phyloP scores from a whole-genome alignment of 2,329 filamentous ascomycete genomes.

The Fusarium beomiforme region DNA sequence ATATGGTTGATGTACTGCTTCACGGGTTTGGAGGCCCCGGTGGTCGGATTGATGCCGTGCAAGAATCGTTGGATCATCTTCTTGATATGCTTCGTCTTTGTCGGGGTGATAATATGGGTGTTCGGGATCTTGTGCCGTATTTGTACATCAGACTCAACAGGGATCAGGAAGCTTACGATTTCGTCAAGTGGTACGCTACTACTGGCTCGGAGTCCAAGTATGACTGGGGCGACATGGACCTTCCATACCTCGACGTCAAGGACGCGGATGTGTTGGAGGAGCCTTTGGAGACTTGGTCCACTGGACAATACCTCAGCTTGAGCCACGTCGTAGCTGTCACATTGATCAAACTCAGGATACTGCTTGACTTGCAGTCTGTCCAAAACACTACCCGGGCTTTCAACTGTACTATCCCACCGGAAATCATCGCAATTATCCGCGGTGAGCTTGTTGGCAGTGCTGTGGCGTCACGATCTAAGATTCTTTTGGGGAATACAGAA shows the following conservation, averaged over 20 bases:
- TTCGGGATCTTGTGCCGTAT: slow-evolving; percentile 53
- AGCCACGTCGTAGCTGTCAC: slow-evolving; percentile 21
- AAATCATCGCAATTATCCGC: slow-evolving; percentile 37
- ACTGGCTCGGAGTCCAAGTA: slow-evolving; percentile 14
- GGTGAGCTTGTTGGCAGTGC: slow-evolving; percentile 21
- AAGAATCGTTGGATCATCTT: slow-evolving; percentile 51
- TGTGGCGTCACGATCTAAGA: not conserved
- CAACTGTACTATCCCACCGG: slow-evolving; percentile 13
- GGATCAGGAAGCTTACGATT: slow-evolving; percentile 63
- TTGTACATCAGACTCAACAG: slow-evolving; percentile 56
- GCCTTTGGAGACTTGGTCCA: not conserved
- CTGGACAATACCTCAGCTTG: not conserved
- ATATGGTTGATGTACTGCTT: slow-evolving; percentile 46
- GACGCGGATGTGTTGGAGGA: slow-evolving; percentile 55
- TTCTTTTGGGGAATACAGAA: not conserved
- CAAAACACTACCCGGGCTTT: slow-evolving; percentile 23
- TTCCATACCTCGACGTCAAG: slow-evolving; percentile 47
- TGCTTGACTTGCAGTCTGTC: slow-evolving; percentile 36
- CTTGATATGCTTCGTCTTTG: slow-evolving; percentile 57
- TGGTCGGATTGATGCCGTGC: slow-evolving; percentile 42
- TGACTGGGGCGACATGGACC: slow-evolving; percentile 30
- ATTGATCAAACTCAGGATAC: slow-evolving; percentile 39
- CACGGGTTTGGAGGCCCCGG: slow-evolving; percentile 41
- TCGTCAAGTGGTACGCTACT: slow-evolving; percentile 49
- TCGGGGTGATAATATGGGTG: slow-evolving; percentile 56